A percentile compares a stretch with the other conserved stretches of the same genome.
Conservation (phyloP, 805 yeast genomes). For the Candida ovalis region DNA sequence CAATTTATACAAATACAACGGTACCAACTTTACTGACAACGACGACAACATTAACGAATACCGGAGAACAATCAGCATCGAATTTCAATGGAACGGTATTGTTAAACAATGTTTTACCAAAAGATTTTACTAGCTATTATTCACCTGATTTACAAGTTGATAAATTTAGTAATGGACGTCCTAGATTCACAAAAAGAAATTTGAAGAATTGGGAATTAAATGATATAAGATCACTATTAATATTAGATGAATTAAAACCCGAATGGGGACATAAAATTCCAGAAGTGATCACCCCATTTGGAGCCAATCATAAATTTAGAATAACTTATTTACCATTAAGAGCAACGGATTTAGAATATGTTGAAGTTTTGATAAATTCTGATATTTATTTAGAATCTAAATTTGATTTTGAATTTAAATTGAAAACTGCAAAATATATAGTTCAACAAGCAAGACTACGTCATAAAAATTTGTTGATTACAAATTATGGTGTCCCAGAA, state of each 20-base stretch:
- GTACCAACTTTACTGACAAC: slow-evolving; percentile 13
- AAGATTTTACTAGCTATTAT: slow-evolving; percentile 51
- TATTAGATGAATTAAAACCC: slow-evolving; percentile 45
- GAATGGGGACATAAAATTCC: slow-evolving; percentile 59
- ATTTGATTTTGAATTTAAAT: slow-evolving; percentile 48
- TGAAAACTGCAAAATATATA: slow-evolving; percentile 60
- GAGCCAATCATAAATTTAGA: slow-evolving; percentile 36
- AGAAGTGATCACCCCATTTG: slow-evolving; percentile 28
- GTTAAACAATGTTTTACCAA: slow-evolving; percentile 51
- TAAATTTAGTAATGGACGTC: slow-evolving; percentile 55
- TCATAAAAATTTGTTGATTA: slow-evolving; percentile 31
- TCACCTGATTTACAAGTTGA: slow-evolving; percentile 49
- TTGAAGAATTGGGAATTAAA: slow-evolving; percentile 69
- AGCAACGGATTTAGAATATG: slow-evolving; percentile 45
- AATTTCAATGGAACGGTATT: slow-evolving; percentile 19
- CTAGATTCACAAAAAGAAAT: slow-evolving; percentile 57
- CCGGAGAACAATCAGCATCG: background rate
- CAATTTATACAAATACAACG: slow-evolving; percentile 28
- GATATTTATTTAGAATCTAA: slow-evolving; percentile 67
- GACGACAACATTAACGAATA: background rate
- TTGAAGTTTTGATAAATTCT: slow-evolving; percentile 46
- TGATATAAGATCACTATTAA: slow-evolving; percentile 61
- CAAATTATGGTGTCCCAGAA: slow-evolving; percentile 21
- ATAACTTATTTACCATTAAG: slow-evolving; percentile 50
- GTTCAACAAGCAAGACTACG: slow-evolving; percentile 53